Evolutionary conservation across 192 early-diverging fungal genomes (phyloP).

Genomic region (Kappamyces sp.): DNA sequence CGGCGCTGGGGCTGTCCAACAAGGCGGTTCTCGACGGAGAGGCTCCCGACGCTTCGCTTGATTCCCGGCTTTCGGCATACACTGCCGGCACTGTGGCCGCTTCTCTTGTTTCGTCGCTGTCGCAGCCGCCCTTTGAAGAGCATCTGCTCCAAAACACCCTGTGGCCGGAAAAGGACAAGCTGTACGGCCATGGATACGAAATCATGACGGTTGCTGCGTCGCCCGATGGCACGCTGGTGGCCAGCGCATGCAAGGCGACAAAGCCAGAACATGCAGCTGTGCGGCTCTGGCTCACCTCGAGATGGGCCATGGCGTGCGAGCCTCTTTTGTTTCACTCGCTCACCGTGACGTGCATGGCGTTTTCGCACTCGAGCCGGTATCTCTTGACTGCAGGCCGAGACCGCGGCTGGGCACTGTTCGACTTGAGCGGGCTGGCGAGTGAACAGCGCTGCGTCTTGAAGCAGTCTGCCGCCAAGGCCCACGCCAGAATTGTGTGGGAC

Average conservation of each 20-base stretch:
- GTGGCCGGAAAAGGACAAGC: constrained; percentile 94
- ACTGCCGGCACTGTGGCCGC: constrained; percentile 24
- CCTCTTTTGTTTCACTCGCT: constrained; percentile 66
- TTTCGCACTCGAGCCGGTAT: constrained; percentile 67
- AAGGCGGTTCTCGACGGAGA: constrained; percentile 64
- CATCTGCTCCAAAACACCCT: constrained; percentile 81
- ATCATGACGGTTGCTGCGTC: constrained; percentile 70
- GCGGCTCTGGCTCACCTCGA: constrained; percentile 60
- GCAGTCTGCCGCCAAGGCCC: constrained; percentile 60
- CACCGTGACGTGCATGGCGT: constrained; percentile 76
- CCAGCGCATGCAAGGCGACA: constrained; percentile 70
- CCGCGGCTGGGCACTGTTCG: constrained; percentile 79
- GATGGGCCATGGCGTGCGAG: constrained; percentile 58
- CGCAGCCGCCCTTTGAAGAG: constrained; percentile 80
- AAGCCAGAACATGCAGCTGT: constrained; percentile 68
- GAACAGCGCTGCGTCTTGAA: constrained; percentile 52
- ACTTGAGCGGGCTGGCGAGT: constrained; percentile 14
- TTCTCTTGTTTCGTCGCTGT: constrained; percentile 17
- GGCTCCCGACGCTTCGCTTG: constrained; percentile 18
- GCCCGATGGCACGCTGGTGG: constrained; percentile 63
- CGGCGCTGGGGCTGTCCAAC: constrained; percentile 91
- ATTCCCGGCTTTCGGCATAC: constrained; percentile 26
- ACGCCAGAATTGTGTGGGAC: constrained; percentile 92
- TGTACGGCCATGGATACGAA: constrained; percentile 97
- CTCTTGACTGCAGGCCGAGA: constrained; percentile 81